These are phyloP conservation scores for Lactifluus volemus DNA, from an alignment of 768 basidiomycete genomes.

Conservation along the genomic window DNA sequence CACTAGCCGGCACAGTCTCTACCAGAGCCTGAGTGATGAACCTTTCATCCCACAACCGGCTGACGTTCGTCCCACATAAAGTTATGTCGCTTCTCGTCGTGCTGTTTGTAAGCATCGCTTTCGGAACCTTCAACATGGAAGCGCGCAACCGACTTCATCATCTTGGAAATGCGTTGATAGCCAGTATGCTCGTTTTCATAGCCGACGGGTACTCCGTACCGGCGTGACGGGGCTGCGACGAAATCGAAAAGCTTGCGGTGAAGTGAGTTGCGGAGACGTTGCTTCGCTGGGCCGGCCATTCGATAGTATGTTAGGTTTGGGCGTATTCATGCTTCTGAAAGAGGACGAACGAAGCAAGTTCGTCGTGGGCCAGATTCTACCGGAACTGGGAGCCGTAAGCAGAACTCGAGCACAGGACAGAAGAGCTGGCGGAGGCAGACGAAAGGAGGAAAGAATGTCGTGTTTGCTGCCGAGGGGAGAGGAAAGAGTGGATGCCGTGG, in stretches of 20 bases:
- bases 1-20: constrained; percentile 73
- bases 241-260: constrained; percentile 66
- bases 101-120: constrained; percentile 72
- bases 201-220: constrained; percentile 57
- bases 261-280: constrained; percentile 73
- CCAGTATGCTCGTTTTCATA: constrained; percentile 93
- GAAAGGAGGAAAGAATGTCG: neutral
- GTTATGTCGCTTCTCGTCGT: constrained; percentile 67
- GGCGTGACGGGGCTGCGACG: constrained; percentile 48
- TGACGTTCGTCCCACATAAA: constrained; percentile 96
- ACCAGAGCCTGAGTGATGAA: constrained; percentile 94
- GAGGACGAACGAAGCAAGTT: no score
- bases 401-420: no score
- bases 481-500: constrained; percentile 6
- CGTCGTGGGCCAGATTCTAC: no score
- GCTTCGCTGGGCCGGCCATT: constrained; percentile 89
- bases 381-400: no score
- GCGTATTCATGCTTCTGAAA: constrained; percentile 36
- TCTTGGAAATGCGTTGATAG: constrained; percentile 92
- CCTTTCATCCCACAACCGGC: constrained; percentile 88
- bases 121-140: constrained; percentile 69
- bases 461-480: constrained; percentile 40
- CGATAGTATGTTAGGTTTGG: constrained; percentile 68
- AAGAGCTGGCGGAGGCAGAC: neutral
- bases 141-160: constrained; percentile 86